A percentile compares a stretch with the other conserved stretches of the same genome.
phyloP scores from a whole-genome alignment of 352 stramenopile genomes.

The Phytophthora pinifolia region DNA sequence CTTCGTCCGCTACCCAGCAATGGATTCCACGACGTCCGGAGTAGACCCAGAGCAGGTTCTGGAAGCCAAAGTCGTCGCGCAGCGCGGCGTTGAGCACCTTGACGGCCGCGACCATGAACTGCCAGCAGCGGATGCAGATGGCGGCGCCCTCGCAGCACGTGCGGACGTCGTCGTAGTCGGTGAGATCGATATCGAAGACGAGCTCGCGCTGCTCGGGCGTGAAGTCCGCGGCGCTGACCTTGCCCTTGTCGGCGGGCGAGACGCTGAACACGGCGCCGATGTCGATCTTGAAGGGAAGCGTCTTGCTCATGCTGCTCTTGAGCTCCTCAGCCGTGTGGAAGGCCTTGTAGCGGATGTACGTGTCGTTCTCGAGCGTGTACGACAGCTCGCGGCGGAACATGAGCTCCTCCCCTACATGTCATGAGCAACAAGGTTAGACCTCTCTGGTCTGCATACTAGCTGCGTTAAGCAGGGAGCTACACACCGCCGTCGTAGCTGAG shows the following conservation, averaged over 20 bases:
- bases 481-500: conserved; percentile 78
- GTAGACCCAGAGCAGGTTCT: conserved; percentile 99
- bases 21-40: conserved; percentile 98
- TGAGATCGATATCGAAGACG: conserved; percentile 99
- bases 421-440: not conserved
- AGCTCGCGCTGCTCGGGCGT: conserved; percentile 95
- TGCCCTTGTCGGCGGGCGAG: conserved; percentile 83
- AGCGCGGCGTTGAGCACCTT: conserved; percentile 92
- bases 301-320: conserved; percentile 87
- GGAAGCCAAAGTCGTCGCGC: conserved; percentile 98
- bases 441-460: not conserved
- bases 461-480: not conserved
- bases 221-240: conserved; percentile 88
- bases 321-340: conserved; percentile 91
- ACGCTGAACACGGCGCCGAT: conserved; percentile 97
- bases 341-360: conserved; percentile 99
- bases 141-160: conserved; percentile 93
- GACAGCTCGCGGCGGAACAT: conserved; percentile 96
- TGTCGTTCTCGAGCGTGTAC: conserved; percentile 98
- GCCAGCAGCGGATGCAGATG: conserved; percentile 96
- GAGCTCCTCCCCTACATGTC: conserved; percentile 50
- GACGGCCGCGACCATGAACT: conserved; percentile 97
- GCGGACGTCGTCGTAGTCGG: conserved; percentile 99
- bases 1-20: conserved; percentile 98
- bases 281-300: conserved; percentile 99